These are phyloP conservation scores for Adiantum capillusveneris DNA, from an alignment of 75 land plant genomes.

Conservation along the genomic window DNA sequence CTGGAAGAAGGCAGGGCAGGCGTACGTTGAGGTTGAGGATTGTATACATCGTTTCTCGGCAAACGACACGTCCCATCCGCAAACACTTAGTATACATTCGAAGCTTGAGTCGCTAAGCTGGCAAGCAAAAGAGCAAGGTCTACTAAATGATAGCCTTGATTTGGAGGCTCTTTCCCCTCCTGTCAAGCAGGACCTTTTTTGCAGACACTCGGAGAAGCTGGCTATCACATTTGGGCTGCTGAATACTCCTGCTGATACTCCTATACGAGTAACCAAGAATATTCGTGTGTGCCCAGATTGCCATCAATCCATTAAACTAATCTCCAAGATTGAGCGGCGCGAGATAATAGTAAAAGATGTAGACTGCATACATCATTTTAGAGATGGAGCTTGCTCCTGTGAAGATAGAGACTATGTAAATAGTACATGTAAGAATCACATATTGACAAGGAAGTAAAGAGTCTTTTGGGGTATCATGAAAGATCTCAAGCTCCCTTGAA, in stretches of 20 bases:
- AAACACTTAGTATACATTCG: constrained; percentile 30
- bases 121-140: background rate
- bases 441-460: too few species aligned
- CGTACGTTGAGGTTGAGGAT: constrained; percentile 39
- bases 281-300: constrained; percentile 72
- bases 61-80: constrained; percentile 40
- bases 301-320: constrained; percentile 50
- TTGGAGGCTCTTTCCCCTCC: too few species aligned
- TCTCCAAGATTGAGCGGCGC: constrained; percentile 48
- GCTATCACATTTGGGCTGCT: constrained; percentile 78
- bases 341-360: constrained; percentile 66
- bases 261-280: constrained; percentile 60
- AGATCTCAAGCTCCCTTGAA: too few species aligned
- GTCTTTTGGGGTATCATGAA: too few species aligned
- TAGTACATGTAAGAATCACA: too few species aligned
- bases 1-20: background rate
- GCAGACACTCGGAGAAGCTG: constrained; percentile 66
- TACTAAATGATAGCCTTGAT: background rate
- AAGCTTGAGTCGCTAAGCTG: constrained; percentile 30
- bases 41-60: constrained; percentile 42
- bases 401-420: background rate
- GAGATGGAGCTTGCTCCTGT: constrained; percentile 66
- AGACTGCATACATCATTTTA: constrained; percentile 69
- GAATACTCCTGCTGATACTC: constrained; percentile 43
- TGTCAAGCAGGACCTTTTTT: constrained; percentile 39